Conservation (phyloP, 768 basidiomycete genomes). For the Cubamyces lactineus region DNA sequence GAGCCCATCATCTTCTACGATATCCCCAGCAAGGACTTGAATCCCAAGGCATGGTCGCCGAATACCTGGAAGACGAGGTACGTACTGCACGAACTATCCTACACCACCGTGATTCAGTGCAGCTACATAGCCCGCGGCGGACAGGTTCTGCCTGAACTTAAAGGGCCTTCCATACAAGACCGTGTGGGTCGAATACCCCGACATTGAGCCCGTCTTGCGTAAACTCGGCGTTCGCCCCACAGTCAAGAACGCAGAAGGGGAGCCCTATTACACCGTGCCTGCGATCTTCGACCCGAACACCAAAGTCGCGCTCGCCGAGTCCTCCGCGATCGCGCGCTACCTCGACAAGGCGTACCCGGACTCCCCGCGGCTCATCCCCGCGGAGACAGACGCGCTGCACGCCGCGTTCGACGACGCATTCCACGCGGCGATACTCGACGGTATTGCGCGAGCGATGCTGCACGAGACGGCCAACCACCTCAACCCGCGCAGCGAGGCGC, state of each 20-base stretch:
- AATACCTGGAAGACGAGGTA: conserved; percentile 30
- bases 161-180: conserved; percentile 49
- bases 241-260: conserved; percentile 26
- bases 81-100: too few species aligned
- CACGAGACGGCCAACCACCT: conserved; percentile 29
- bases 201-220: conserved; percentile 44
- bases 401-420: conserved; percentile 26
- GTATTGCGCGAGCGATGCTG: conserved; percentile 5
- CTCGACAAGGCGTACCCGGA: conserved; percentile 36
- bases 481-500: conserved; percentile 39
- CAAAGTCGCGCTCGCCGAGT: conserved; percentile 28
- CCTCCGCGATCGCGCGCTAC: conserved; percentile 33
- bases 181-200: conserved; percentile 55
- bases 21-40: conserved; percentile 13
- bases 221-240: conserved; percentile 43
- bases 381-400: conserved; percentile 35
- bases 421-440: too few species aligned
- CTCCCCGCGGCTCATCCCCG: conserved; percentile 39
- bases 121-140: too few species aligned
- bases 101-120: too few species aligned
- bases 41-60: conserved; percentile 23
- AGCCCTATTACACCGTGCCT: conserved; percentile 32
- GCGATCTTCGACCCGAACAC: conserved; percentile 36
- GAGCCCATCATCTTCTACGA: conserved; percentile 28
- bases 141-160: conserved; percentile 40